These are phyloP conservation scores for Penicillium sp. DNA, from an alignment of 2,329 filamentous ascomycete genomes.

Conservation along the genomic window DNA sequence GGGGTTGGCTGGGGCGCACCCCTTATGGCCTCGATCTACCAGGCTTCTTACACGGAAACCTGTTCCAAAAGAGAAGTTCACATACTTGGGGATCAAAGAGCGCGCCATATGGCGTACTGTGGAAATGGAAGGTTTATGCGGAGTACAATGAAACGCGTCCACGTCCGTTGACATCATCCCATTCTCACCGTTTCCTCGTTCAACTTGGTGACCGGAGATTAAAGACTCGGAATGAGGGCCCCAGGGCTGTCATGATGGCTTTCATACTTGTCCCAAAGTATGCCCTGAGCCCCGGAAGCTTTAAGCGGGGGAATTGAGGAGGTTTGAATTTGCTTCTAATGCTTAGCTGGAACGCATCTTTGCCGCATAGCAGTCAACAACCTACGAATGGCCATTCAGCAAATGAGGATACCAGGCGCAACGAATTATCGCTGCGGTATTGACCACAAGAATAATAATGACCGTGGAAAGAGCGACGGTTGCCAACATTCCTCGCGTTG, in stretches of 20 bases:
- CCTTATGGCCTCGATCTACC: neutral
- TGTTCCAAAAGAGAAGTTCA: neutral
- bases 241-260: neutral
- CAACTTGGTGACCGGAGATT: constrained; percentile 11
- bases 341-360: neutral
- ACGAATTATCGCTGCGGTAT: neutral
- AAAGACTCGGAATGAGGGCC: constrained; percentile 17
- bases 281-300: neutral
- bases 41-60: neutral
- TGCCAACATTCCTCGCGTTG: constrained; percentile 26
- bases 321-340: neutral
- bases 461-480: constrained; percentile 2
- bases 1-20: neutral
- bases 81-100: neutral
- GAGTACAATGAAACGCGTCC: neutral
- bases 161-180: constrained; percentile 7
- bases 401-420: neutral
- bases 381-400: neutral
- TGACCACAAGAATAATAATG: too few relatives aligned
- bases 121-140: neutral
- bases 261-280: neutral
- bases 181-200: constrained; percentile 9
- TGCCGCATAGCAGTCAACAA: neutral
- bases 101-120: neutral
- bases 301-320: neutral